Conservation (phyloP, 1,139 yeast species). For the Sugiyamaella grinbergsii region DNA sequence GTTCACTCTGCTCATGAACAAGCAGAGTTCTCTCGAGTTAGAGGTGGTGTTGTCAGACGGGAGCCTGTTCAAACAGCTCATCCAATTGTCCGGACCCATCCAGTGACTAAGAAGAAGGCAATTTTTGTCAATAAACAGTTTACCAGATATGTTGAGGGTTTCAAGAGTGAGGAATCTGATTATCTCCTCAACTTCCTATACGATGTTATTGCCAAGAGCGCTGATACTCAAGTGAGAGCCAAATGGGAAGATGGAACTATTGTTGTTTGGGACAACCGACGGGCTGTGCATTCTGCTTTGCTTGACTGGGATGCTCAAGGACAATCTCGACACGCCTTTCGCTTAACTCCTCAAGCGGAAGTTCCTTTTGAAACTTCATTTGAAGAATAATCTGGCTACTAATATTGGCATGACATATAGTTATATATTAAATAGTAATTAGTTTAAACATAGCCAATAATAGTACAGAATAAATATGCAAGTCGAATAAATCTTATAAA, state of each 20-base stretch:
- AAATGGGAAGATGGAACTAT: slow-evolving; percentile 61
- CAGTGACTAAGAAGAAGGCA: slow-evolving; percentile 56
- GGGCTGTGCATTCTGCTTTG: slow-evolving; percentile 63
- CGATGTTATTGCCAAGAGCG: slow-evolving; percentile 50
- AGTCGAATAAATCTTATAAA: no score
- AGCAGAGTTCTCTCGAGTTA: slow-evolving; percentile 47
- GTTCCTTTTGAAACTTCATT: slow-evolving; percentile 25
- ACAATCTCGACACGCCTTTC: slow-evolving; percentile 36
- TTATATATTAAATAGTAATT: background rate
- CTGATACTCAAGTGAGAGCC: slow-evolving; percentile 59
- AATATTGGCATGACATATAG: background rate
- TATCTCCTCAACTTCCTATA: slow-evolving; percentile 54
- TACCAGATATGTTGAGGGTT: slow-evolving; percentile 57
- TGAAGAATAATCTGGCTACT: slow-evolving; percentile 12
- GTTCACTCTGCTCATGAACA: slow-evolving; percentile 57
- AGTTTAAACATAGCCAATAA: no score
- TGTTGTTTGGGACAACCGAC: slow-evolving; percentile 69
- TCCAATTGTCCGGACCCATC: slow-evolving; percentile 60
- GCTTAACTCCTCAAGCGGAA: slow-evolving; percentile 43
- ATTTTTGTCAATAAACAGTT: slow-evolving; percentile 57
- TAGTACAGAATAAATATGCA: no score
- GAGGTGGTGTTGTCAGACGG: slow-evolving; percentile 54
- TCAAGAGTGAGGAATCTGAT: slow-evolving; percentile 58
- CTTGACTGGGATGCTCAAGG: slow-evolving; percentile 59
- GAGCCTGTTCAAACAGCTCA: slow-evolving; percentile 54